phyloP scores from a whole-genome alignment of 306 rosid species.

The Fragaria nilgerrensis region DNA sequence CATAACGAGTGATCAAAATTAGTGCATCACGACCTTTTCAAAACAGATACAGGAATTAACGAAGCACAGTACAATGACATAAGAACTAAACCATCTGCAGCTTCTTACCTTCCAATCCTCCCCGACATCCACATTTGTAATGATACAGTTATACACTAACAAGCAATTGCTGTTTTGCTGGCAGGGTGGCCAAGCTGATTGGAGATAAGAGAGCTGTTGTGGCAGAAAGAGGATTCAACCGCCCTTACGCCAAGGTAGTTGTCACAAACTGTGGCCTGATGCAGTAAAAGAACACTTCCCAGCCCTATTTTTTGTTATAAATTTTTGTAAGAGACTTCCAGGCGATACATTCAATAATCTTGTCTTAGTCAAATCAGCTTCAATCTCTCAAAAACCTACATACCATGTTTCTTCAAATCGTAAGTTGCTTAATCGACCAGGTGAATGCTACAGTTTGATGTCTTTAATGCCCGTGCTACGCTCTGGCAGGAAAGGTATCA shows the following conservation, averaged over 20 bases:
- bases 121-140: not conserved
- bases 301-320: not conserved
- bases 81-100: not conserved
- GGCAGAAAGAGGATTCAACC: conserved; percentile 89
- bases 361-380: not conserved
- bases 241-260: conserved; percentile 64
- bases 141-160: conserved; percentile 4
- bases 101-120: not conserved
- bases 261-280: conserved; percentile 66
- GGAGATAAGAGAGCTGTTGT: conserved; percentile 88
- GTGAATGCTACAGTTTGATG: not conserved
- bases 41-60: not conserved
- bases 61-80: not conserved
- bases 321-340: conserved; percentile 17
- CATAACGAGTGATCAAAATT: not conserved
- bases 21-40: not conserved
- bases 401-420: not conserved
- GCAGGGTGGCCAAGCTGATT: conserved; percentile 86
- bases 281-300: conserved; percentile 19
- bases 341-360: not conserved
- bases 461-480: not conserved
- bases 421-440: not conserved
- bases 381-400: not conserved
- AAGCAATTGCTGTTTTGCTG: not conserved
- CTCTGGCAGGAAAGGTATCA: not conserved